Evolutionary conservation across 1,284 basidiomycete genomes (phyloP).

Genomic region (Ustilago nuda): DNA sequence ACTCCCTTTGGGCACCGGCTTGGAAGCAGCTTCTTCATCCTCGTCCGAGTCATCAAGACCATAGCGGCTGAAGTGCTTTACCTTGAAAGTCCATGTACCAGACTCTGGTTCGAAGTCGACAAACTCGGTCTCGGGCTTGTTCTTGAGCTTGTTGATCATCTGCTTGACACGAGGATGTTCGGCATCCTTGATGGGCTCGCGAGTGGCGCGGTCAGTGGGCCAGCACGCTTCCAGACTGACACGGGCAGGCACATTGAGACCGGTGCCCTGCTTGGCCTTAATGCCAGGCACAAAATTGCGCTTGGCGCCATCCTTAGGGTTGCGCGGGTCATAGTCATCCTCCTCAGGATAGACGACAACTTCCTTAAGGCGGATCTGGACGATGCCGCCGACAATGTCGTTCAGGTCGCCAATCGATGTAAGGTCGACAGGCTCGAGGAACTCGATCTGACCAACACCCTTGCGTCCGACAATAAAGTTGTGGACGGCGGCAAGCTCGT

Average conservation of each 20-base stretch:
- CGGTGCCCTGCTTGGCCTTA: constrained; percentile 80
- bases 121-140: constrained; percentile 87
- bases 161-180: constrained; percentile 77
- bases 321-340: constrained; percentile 62
- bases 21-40: constrained; percentile 43
- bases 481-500: constrained; percentile 76
- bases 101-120: constrained; percentile 81
- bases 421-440: constrained; percentile 87
- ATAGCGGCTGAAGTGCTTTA: constrained; percentile 81
- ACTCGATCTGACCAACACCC: constrained; percentile 90
- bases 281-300: constrained; percentile 63
- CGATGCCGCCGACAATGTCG: constrained; percentile 85
- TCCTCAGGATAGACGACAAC: constrained; percentile 91
- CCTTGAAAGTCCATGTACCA: constrained; percentile 92
- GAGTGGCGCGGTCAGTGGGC: constrained; percentile 89
- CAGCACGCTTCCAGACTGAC: constrained; percentile 86
- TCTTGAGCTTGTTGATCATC: constrained; percentile 85
- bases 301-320: constrained; percentile 61
- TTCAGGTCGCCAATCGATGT: constrained; percentile 84
- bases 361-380: constrained; percentile 91
- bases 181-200: constrained; percentile 88
- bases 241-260: constrained; percentile 87
- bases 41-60: constrained; percentile 67
- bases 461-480: constrained; percentile 88
- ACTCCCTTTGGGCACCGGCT: constrained; percentile 17